Conservation (phyloP, 345 rosid species). For the Gossypium raimondii region DNA sequence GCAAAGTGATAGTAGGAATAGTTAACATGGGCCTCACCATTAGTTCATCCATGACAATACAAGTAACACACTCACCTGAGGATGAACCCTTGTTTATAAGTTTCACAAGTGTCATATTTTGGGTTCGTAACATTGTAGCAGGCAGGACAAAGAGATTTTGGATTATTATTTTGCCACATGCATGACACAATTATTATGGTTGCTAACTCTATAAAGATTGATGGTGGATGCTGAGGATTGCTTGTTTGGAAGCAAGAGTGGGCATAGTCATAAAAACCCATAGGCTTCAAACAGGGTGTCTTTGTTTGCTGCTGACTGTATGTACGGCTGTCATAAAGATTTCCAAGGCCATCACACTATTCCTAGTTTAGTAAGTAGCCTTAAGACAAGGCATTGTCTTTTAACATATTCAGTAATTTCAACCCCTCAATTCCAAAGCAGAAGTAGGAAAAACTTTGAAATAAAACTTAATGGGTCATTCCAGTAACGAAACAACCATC, state of each 20-base stretch:
- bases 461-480: too few species aligned
- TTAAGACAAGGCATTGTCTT: too few species aligned
- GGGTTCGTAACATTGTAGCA: too few species aligned
- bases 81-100: not conserved
- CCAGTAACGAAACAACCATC: not conserved
- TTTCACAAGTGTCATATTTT: not conserved
- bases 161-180: not conserved
- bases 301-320: not conserved
- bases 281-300: not conserved
- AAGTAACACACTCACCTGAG: slow-evolving; percentile 19
- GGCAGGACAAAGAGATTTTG: too few species aligned
- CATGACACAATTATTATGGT: too few species aligned
- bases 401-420: not conserved
- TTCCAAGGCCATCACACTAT: not conserved
- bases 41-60: slow-evolving; percentile 35
- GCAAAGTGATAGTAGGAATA: slow-evolving; percentile 16
- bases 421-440: too few species aligned
- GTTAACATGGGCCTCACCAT: slow-evolving; percentile 26
- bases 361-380: not conserved
- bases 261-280: not conserved
- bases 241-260: not conserved
- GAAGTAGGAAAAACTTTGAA: too few species aligned
- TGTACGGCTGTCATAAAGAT: slow-evolving; percentile 11
- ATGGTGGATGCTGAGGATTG: not conserved
- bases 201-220: too few species aligned